Percentiles rank a stretch among this genome's conserved stretches.
Evolutionary conservation across 2,329 filamentous ascomycete genomes (phyloP).

Genomic region (Alternaria longipes): DNA sequence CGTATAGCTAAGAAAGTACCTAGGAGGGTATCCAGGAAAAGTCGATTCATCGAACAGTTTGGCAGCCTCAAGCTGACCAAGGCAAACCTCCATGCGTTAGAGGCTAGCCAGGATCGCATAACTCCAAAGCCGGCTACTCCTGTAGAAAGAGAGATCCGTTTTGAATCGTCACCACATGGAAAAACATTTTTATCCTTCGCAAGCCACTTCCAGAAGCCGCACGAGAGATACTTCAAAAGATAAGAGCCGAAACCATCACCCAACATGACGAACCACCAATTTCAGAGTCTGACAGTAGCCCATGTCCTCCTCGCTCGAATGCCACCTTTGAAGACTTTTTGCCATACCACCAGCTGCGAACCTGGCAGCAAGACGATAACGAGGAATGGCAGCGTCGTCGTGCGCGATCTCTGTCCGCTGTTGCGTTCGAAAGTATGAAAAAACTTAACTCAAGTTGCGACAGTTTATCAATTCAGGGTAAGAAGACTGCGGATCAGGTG

Average conservation of each 20-base stretch:
- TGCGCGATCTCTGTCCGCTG: not conserved
- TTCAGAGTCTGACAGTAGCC: not conserved
- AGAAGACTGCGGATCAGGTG: not conserved
- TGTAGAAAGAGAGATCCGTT: not conserved
- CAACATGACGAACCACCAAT: not conserved
- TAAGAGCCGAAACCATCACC: not conserved
- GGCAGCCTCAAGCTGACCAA: not conserved
- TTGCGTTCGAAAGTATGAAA: not conserved
- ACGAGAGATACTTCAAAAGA: not conserved
- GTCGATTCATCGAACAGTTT: not conserved
- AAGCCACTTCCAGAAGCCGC: slow-evolving; percentile 4
- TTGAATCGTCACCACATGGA: not conserved
- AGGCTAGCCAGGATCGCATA: not conserved
- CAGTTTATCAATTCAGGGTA: not conserved
- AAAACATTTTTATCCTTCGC: not conserved
- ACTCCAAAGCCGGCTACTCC: not conserved
- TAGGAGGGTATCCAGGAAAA: not conserved
- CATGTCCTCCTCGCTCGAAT: not conserved
- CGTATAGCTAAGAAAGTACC: not conserved
- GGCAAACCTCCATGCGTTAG: not conserved
- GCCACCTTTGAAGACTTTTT: slow-evolving; percentile 9
- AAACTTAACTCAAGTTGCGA: not conserved
- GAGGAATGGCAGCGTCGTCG: not conserved
- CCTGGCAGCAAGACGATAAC: slow-evolving; percentile 9
- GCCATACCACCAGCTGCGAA: not conserved